Evolutionary conservation across 495 filamentous ascomycete genomes (phyloP).

Genomic region (Cercophora newfieldiana): DNA sequence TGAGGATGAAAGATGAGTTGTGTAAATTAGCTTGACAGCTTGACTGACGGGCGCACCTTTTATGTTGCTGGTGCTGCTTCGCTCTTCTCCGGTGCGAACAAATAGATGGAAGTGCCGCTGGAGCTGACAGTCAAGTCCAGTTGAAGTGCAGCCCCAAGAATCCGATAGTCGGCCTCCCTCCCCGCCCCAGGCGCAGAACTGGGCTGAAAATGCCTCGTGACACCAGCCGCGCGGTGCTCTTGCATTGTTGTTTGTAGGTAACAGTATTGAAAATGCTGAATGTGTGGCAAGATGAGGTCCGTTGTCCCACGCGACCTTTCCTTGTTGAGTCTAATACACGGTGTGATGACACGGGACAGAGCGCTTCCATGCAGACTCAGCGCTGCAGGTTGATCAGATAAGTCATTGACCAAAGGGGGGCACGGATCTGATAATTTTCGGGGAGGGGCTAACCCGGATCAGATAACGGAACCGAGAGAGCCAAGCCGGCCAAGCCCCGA

Average conservation of each 20-base stretch:
- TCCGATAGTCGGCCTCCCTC: slow-evolving; percentile 5
- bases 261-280: slow-evolving; percentile 7
- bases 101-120: slow-evolving; percentile 5
- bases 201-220: slow-evolving; percentile 6
- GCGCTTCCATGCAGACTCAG: slow-evolving; percentile 3
- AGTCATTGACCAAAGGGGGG: slow-evolving; percentile 4
- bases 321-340: slow-evolving; percentile 5
- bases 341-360: slow-evolving; percentile 4
- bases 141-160: slow-evolving; percentile 4
- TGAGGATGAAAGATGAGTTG: slow-evolving; percentile 4
- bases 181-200: slow-evolving; percentile 4
- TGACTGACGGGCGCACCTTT: slow-evolving; percentile 4
- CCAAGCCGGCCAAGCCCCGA: slow-evolving; percentile 3
- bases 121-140: slow-evolving; percentile 4
- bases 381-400: slow-evolving; percentile 4
- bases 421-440: slow-evolving; percentile 6
- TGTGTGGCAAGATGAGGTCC: slow-evolving; percentile 1
- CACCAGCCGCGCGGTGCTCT: slow-evolving; percentile 4
- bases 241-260: slow-evolving; percentile 2
- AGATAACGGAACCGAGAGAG: slow-evolving; percentile 6
- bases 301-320: slow-evolving; percentile 5
- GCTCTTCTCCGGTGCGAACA: slow-evolving; percentile 5
- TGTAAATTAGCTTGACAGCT: slow-evolving; percentile 5
- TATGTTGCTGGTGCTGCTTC: slow-evolving; percentile 3
- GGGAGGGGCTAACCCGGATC: slow-evolving; percentile 5